phyloP scores from a whole-genome alignment of 1,284 basidiomycete genomes.

The Trametes sp. region DNA sequence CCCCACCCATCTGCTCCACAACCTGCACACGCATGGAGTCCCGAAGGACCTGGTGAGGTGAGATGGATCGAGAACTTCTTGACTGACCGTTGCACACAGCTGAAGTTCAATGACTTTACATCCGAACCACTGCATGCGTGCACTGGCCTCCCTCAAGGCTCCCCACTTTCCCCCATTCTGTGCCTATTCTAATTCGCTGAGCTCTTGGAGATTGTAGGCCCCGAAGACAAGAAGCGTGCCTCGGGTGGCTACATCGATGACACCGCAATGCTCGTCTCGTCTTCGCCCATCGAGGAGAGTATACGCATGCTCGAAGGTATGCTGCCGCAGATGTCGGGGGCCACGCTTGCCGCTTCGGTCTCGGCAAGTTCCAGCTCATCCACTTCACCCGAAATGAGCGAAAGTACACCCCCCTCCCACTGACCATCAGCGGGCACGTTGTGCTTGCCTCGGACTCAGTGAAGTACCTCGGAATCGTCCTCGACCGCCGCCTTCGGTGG shows the following conservation, averaged over 20 bases:
- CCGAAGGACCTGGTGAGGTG: slow-evolving; percentile 32
- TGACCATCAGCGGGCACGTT: neutral
- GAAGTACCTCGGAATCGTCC: slow-evolving; percentile 11
- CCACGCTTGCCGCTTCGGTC: slow-evolving; percentile 2
- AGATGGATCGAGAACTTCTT: slow-evolving; percentile 32
- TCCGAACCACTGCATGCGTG: no score
- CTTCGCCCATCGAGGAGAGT: neutral
- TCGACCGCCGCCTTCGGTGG: slow-evolving; percentile 10
- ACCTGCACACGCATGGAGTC: slow-evolving; percentile 40
- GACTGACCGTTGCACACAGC: slow-evolving; percentile 5
- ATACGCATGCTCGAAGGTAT: neutral
- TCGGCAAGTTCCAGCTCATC: slow-evolving; percentile 12
- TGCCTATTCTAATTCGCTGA: no score
- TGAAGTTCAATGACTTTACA: slow-evolving; percentile 24
- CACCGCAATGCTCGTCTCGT: neutral
- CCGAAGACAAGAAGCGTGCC: no score
- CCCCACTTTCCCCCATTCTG: no score
- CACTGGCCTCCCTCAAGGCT: no score
- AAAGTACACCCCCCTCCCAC: neutral
- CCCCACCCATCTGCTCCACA: slow-evolving; percentile 39
- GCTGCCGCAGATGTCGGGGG: neutral
- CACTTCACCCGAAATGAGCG: neutral
- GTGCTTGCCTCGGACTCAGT: neutral
- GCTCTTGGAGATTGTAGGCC: no score
- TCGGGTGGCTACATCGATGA: slow-evolving; percentile 12